Evolutionary conservation across 495 filamentous ascomycete genomes (phyloP).

Genomic region (Penicillium goetzii): DNA sequence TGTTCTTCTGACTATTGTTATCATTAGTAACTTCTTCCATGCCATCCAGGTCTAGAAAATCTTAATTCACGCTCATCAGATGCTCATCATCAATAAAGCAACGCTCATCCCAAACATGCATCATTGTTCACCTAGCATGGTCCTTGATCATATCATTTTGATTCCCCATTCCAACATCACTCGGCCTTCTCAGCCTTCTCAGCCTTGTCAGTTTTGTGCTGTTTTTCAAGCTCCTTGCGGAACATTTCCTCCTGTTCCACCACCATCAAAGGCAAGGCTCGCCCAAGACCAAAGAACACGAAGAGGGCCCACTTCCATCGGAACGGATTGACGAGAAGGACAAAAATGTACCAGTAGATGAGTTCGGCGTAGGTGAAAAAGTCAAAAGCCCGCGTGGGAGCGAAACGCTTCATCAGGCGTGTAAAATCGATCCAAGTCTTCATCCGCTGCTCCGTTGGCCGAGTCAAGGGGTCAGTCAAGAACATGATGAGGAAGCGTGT

Average conservation of each 20-base stretch:
- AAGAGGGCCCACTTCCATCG: constrained; percentile 76
- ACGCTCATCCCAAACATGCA: neutral
- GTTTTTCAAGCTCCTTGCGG: constrained; percentile 38
- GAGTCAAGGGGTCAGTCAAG: constrained; percentile 73
- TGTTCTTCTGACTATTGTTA: neutral
- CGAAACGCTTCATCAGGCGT: constrained; percentile 65
- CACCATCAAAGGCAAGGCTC: constrained; percentile 64
- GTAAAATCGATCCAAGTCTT: constrained; percentile 87
- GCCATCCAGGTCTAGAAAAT: neutral
- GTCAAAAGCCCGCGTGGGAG: constrained; percentile 75
- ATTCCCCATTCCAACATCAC: constrained; percentile 5
- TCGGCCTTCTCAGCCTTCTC: neutral
- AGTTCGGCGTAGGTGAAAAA: constrained; percentile 89
- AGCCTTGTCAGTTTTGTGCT: constrained; percentile 24
- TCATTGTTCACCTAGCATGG: neutral
- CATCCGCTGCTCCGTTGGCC: constrained; percentile 74
- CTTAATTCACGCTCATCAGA: neutral
- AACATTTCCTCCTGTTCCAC: constrained; percentile 64
- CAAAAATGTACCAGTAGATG: constrained; percentile 83
- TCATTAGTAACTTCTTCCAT: neutral
- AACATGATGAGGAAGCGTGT: constrained; percentile 86
- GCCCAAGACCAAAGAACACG: constrained; percentile 76
- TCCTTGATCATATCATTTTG: neutral
- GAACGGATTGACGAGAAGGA: constrained; percentile 79
- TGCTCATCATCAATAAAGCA: neutral